Percentiles rank a stretch among this genome's conserved stretches.
phyloP scores from a whole-genome alignment of 441 rosid genomes.

The Brassica balearica region DNA sequence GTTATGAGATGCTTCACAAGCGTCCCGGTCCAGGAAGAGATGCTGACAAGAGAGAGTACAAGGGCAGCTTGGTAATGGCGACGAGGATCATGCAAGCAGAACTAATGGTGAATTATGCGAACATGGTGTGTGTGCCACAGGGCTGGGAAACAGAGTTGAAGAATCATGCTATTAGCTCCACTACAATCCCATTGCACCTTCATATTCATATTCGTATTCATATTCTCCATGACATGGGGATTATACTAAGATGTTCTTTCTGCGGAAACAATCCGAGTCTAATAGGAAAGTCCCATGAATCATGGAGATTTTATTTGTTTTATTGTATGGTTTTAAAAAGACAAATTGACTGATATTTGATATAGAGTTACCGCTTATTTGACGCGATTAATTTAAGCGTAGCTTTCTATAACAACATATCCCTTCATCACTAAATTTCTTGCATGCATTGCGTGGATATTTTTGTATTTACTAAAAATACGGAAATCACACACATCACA shows the following conservation, averaged over 20 bases:
- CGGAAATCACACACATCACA: neutral
- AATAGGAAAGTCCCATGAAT: no score
- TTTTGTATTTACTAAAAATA: no score
- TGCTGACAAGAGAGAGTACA: constrained; percentile 55
- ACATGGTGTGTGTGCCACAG: constrained; percentile 55
- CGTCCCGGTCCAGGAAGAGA: constrained; percentile 68
- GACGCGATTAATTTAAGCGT: neutral
- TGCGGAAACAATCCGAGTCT: no score
- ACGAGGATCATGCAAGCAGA: neutral
- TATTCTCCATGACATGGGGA: no score
- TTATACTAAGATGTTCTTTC: no score
- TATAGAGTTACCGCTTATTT: neutral
- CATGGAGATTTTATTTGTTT: neutral
- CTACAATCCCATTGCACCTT: neutral
- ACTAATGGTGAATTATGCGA: neutral
- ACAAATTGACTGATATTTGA: neutral
- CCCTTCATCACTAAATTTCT: no score
- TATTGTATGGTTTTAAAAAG: no score
- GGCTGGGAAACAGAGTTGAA: constrained; percentile 66
- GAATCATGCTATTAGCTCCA: neutral
- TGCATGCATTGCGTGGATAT: no score
- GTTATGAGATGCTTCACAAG: constrained; percentile 67
- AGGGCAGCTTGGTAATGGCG: constrained; percentile 43
- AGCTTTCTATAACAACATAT: no score
- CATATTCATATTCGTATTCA: neutral